Conservation (phyloP, 768 basidiomycete genomes). For the Hypholoma sublateritium region DNA sequence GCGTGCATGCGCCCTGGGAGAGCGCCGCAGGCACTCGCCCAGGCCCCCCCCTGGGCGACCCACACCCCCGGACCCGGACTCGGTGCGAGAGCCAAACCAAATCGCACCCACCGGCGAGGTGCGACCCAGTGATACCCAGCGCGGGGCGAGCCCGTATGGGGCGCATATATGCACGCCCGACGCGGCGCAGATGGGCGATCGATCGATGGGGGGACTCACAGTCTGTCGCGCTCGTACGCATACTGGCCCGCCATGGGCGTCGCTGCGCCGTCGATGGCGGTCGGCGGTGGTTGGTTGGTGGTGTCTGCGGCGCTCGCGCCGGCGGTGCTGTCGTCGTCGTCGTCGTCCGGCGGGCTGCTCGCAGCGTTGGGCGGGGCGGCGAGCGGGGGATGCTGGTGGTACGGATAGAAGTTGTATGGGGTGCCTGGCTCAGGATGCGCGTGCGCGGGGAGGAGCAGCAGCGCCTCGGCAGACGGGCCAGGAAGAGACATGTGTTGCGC, state of each 20-base stretch:
- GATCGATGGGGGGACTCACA: slow-evolving; percentile 30
- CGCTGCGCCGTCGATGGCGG: background rate
- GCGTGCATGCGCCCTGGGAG: background rate
- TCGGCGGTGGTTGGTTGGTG: background rate
- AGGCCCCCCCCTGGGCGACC: background rate
- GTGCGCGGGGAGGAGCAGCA: background rate
- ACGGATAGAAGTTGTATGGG: background rate
- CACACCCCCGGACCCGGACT: slow-evolving; percentile 9
- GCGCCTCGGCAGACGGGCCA: background rate
- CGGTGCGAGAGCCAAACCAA: background rate
- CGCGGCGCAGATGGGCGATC: too few relatives aligned
- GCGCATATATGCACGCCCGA: too few relatives aligned
- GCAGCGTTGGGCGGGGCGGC: background rate
- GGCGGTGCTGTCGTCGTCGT: background rate
- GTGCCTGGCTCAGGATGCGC: background rate
- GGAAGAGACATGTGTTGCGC: background rate
- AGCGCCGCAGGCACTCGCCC: background rate
- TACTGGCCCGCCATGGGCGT: slow-evolving; percentile 17
- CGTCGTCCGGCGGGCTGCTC: background rate
- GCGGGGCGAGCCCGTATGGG: too few relatives aligned
- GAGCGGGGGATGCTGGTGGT: background rate
- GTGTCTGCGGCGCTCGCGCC: background rate
- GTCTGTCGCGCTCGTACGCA: slow-evolving; percentile 35
- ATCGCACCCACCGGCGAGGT: too few relatives aligned
- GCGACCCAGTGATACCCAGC: too few relatives aligned